Base-by-base conservation (phyloP, 768 basidiomycete species). In the Amanita jacksonii region DNA sequence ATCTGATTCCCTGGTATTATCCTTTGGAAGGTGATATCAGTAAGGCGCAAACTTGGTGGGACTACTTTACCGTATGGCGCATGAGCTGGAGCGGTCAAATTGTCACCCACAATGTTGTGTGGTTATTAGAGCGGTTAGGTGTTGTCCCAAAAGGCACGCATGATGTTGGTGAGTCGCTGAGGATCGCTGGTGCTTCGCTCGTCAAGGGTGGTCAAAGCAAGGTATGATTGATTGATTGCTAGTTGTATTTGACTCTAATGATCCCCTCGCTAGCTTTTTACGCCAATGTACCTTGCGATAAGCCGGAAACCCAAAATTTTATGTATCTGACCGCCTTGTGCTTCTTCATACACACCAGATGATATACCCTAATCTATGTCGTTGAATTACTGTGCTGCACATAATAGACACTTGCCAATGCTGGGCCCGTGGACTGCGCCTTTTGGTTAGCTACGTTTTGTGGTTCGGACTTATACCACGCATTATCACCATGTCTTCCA, bases 31-130 rank as follows among this genome's bases (percentile, higher is more conserved):
- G 96, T 50, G 89, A 99, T 61, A 72, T 96, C 50, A 56, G 65
- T 50, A 96, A 97, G 64, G 85, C 90, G 2, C 94, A 99, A 68
- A 97, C 93, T 1, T 57, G 78, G 27, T 96, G 90, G 87, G 96
- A 97, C 60, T 80, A 79, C 51, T 67, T 91, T 51, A 86, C 83
- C 8, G 84, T 88, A 27, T 89, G 84, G 83, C 74, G 93, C 42
- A 94, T 86, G 71, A 90, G 86, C 63, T 81, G 76, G 75, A 79
- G 82, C 49, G 96, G 96, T 18, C 76, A 76, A 58, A 60, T 90
- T 33, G 73, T 96, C 41, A 91, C 83, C 31, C 91, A 93, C 55
- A 86, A 79, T 47, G 79, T 72, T 0, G 67, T 96, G 35, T 76
- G 84, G 60, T 20, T 80, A 4, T 59, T 94, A 56, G 96, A 99